Base-by-base conservation (phyloP, 2,329 filamentous ascomycete genomes). In the Fusarium burgessii region DNA sequence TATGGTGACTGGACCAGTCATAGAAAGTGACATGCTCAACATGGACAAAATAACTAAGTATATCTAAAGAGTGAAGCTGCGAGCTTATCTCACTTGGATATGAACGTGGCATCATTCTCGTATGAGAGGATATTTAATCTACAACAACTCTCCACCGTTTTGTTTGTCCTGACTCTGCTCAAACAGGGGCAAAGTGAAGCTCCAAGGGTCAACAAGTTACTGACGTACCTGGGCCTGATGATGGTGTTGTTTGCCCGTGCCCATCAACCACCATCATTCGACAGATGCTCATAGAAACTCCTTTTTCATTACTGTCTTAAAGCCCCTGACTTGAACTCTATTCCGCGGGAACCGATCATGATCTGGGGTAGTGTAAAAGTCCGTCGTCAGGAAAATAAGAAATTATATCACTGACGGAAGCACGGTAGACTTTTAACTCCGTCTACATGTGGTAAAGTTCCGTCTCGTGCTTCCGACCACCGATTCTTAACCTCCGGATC, bases 231-330 rank as follows among this genome's bases (percentile, higher is more conserved):
- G 23, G 46, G 62, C 62, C 58, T 72, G 71, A 72, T 46, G 33
- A 71, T 74, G 72, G 68, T 73, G 72, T 71, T 70, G 72, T 74
- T 62, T 57, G 40, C 46, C 56, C 64, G 51, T 73, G 70, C 51
- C 27, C 54, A n/a, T 58, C 50, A 58, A 58, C 50, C 61, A 55
- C 45, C 49, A 74, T 72, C 71, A 56, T 70, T 46, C 56, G 66
- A 72, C 58, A 43, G 15, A 40, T 55, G 25, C 41, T 56, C 35
- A 47, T 33, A 35, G 27, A 56, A 47, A 15, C 40, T 51, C 18
- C 33, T 25, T 62, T 55, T 18, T 35, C 15, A 56, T 62, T 59
- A 59, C 52, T 32, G 7, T 41, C 18, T n/a, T 25, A 35, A 40
- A 15, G 11, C 51, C 55, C 65, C 41, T 56, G 45, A 45, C 35